phyloP scores from a whole-genome alignment of 176 grass and related monocot genomes.

The Phoenix roebelenii region DNA sequence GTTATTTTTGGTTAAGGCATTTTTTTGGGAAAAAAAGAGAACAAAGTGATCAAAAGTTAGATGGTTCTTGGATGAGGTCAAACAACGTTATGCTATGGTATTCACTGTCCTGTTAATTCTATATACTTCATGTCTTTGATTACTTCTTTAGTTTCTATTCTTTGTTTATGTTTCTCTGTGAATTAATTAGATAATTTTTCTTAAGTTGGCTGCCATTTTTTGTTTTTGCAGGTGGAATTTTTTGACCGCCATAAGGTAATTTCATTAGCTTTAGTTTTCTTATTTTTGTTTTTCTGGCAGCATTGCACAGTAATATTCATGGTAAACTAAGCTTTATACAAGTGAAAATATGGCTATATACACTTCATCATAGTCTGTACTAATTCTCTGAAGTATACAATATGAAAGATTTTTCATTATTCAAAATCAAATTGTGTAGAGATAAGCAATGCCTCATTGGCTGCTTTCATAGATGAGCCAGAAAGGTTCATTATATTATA shows the following conservation, averaged over 20 bases:
- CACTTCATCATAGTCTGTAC: too few species aligned
- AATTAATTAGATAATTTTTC: conserved; percentile 3
- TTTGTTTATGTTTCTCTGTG: conserved; percentile 3
- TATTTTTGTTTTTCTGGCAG: conserved; percentile 4
- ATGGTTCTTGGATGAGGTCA: background rate
- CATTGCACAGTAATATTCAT: background rate
- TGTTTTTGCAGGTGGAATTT: conserved; percentile 78
- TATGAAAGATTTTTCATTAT: too few species aligned
- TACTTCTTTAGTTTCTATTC: background rate
- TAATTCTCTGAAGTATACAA: too few species aligned
- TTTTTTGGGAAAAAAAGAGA: background rate
- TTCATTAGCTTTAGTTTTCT: background rate
- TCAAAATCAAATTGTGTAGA: too few species aligned
- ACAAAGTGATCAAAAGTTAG: background rate
- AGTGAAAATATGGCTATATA: too few species aligned
- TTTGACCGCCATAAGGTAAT: conserved; percentile 92
- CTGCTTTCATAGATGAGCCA: too few species aligned
- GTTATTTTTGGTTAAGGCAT: background rate
- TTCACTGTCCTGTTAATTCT: conserved; percentile 13
- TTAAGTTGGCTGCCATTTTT: background rate
- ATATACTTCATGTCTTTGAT: too few species aligned
- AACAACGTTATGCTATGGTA: background rate
- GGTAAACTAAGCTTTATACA: too few species aligned
- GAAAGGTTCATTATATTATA: too few species aligned
- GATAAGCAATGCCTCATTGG: too few species aligned